Conservation (phyloP, 345 rosid species). For the Eucalyptus grandis region DNA sequence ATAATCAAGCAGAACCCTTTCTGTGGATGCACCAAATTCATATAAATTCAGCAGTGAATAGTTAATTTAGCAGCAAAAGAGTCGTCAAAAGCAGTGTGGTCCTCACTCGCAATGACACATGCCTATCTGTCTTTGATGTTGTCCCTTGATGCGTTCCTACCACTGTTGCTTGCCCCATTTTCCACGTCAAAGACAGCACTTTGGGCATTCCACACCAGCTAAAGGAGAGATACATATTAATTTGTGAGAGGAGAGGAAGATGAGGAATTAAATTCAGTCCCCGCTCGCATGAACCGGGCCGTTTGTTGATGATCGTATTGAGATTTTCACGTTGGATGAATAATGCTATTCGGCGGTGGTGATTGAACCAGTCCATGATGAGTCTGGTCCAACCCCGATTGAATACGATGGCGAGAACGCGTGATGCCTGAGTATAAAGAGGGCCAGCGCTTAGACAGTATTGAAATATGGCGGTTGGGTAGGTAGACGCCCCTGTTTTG, state of each 20-base stretch:
- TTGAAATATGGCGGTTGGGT: not conserved
- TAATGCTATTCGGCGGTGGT: not conserved
- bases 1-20: not conserved
- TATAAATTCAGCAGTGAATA: not conserved
- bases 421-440: not conserved
- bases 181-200: not conserved
- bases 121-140: not conserved
- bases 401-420: not conserved
- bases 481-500: not conserved
- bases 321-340: not conserved
- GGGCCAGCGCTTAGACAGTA: not conserved
- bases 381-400: not conserved
- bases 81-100: not conserved
- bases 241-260: not conserved
- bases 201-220: not conserved
- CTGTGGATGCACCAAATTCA: not conserved
- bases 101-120: not conserved
- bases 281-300: not conserved
- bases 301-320: not conserved
- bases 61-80: not conserved
- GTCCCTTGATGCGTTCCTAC: not conserved
- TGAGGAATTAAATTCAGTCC: not conserved
- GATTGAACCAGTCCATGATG: not conserved
- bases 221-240: not conserved
- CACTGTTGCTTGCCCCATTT: not conserved